Evolutionary conservation across 768 basidiomycete genomes (phyloP), one percentile per base, ranked within the genome.

Genomic region (Collybia sordida): DNA sequence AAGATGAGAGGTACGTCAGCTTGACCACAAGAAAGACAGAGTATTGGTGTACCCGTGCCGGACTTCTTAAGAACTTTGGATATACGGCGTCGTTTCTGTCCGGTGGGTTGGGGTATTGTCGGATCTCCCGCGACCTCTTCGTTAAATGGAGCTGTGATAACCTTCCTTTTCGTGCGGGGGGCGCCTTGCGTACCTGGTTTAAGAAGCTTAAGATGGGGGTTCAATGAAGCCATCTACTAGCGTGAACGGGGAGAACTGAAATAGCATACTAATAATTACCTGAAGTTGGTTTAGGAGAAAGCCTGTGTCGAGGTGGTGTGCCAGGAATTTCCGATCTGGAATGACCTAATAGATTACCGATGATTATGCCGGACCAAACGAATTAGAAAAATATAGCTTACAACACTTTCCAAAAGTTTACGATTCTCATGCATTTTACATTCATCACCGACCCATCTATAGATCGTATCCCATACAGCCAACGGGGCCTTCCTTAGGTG

Each of bases 1-100:
- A 84, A 73, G 45, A 89, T 80, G n/a, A 90, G 72, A 6, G 88
- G 88, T 12, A 90, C 88, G 59, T 87, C 85, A 14, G 76, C 79
- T 61, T 80, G 76, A 38, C 78, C 77, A 63, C 88, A 90, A 5
- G 78, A 67, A 34, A 75, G 67, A 54, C 88, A 90, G 25, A 72
- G 68, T 8, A 80, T 73, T 12, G 72, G 63, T 14, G 52, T 9
- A 3, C 47, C 52, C 6, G 57, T 53, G 37, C 62, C 61, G 8
- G 54, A 42, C 48, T 11, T 31, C 14, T 11, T 31, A 12, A 14
- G 31, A 31, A 12, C 31, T 31, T 31, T 31, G 31, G 11, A 11
- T 11, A 14, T 11, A 31, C 31, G 31, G 9, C 31, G 31, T 12
- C 31, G 31, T 14, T 31, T 31, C 11, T 7, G 31, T 31, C 31